Evolutionary conservation across 2,329 filamentous ascomycete species (phyloP), one percentile per base, ranked within the genome.

Genomic region (Periconia sp.): DNA sequence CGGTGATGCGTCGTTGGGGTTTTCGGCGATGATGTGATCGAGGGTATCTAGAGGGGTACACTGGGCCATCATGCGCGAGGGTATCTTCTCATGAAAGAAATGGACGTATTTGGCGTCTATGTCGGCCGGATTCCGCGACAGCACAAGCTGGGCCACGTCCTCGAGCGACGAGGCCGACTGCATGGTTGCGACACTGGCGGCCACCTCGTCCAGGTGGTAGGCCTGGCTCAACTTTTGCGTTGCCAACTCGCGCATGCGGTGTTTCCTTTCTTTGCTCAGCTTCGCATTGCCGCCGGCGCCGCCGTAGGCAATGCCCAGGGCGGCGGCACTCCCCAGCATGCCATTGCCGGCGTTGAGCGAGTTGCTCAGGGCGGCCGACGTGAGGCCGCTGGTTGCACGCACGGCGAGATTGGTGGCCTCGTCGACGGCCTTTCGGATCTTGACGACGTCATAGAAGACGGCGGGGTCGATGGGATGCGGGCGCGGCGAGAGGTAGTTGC

Each of bases 11-110:
- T 90, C 85, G 31, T 75, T 77, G 1, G 87, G 83, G 15, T 81
- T 72, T 28, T 83, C 79, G 10, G 75, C 72, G 46, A 92, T 85
- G 42, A 92, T 82, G 25, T 88, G 80, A 62, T 85, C 77, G 52
- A 95, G 68, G 4, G 84, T 78, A 38, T 81, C 73, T 43, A 92
- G 69, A 49, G 82, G 85, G 7, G 88, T 92, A 56, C 80, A 85
- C 58, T 89, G 82, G 24, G 84, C 86, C 65, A 94, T 74, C 64
- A 87, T 84, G 29, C 86, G 76, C 28, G 84, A 87, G 1, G 88
- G 87, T 18, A 94, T 92, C 79, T 92, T 94, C 71, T 95, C 88
- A 70, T 92, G 88, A 68, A 95, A 95, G 72, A 92, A 94, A 65
- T 94, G 87, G n/a, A 94, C 89, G 64, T 94, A 94, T 68, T 86